Conservation (phyloP, 345 rosid genomes). For the Orychophragmus violaceus region DNA sequence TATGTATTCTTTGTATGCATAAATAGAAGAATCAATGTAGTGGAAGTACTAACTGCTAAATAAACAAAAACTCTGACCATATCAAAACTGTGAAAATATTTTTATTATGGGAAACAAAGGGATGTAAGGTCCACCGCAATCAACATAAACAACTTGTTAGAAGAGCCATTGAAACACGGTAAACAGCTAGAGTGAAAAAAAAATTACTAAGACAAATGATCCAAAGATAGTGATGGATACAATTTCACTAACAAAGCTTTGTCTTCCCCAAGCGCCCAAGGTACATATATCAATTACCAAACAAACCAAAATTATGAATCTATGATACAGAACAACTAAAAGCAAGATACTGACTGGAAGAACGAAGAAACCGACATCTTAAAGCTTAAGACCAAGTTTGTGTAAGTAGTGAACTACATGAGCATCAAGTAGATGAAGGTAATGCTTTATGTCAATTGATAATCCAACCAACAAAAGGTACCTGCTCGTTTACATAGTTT, state of each 20-base stretch:
- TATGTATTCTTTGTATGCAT: not conserved
- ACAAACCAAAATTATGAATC: not conserved
- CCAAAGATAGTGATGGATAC: conserved; percentile 48
- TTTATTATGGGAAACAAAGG: conserved; percentile 63
- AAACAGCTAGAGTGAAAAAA: not conserved
- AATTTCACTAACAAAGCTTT: conserved; percentile 62
- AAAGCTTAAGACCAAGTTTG: conserved; percentile 58
- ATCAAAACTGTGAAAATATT: conserved; percentile 67
- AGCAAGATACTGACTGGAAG: conserved; percentile 50
- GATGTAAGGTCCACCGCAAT: conserved; percentile 79
- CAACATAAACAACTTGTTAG: not conserved
- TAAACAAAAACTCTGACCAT: conserved; percentile 75
- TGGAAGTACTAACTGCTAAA: conserved; percentile 43
- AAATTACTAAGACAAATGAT: conserved; percentile 56
- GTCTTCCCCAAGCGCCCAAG: conserved; percentile 72
- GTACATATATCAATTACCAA: not conserved
- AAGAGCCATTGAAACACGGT: not conserved
- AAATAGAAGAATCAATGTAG: not conserved
- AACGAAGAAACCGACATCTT: conserved; percentile 59
- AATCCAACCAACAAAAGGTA: too few relatives aligned
- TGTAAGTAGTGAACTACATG: conserved; percentile 82
- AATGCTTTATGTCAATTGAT: too few relatives aligned
- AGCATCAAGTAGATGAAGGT: conserved; percentile 80
- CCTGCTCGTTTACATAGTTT: too few relatives aligned
- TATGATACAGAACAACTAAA: conserved; percentile 1